A percentile compares a stretch with the other conserved stretches of the same genome.
These are phyloP conservation scores for Penicillium paxilli DNA, from an alignment of 495 filamentous ascomycete species.

Conservation along the genomic window DNA sequence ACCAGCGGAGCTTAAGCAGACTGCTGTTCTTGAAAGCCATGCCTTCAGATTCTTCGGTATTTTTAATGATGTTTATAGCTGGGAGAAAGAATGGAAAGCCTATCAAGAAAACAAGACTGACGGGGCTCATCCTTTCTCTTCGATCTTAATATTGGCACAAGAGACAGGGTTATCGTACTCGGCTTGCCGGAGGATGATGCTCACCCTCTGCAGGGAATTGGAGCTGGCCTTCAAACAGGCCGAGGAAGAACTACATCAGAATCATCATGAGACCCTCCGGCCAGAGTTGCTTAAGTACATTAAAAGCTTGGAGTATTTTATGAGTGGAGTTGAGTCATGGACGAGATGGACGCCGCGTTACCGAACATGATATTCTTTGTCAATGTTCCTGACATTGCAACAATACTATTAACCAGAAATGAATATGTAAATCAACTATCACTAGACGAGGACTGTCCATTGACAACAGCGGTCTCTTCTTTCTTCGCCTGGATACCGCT, in stretches of 20 bases:
- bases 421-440: constrained; percentile 1
- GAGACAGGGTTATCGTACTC: constrained; percentile 17
- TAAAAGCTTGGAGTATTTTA: constrained; percentile 19
- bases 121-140: constrained; percentile 20
- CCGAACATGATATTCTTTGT: constrained; percentile 4
- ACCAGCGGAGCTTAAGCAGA: constrained; percentile 1
- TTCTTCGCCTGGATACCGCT: constrained; percentile 15
- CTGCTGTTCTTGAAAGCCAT: constrained; percentile 9
- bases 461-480: neutral
- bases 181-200: constrained; percentile 21
- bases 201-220: constrained; percentile 20
- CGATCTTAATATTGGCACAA: constrained; percentile 19
- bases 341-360: constrained; percentile 24
- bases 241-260: neutral
- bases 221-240: constrained; percentile 12
- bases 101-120: constrained; percentile 14
- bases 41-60: constrained; percentile 21
- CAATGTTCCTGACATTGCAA: neutral
- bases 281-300: constrained; percentile 19
- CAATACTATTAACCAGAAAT: neutral
- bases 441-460: neutral
- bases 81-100: constrained; percentile 22
- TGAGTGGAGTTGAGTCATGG: constrained; percentile 24
- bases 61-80: constrained; percentile 27
- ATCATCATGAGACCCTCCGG: neutral